Evolutionary conservation across 805 yeast genomes (phyloP).

Genomic region (Metschnikowia koreensis): DNA sequence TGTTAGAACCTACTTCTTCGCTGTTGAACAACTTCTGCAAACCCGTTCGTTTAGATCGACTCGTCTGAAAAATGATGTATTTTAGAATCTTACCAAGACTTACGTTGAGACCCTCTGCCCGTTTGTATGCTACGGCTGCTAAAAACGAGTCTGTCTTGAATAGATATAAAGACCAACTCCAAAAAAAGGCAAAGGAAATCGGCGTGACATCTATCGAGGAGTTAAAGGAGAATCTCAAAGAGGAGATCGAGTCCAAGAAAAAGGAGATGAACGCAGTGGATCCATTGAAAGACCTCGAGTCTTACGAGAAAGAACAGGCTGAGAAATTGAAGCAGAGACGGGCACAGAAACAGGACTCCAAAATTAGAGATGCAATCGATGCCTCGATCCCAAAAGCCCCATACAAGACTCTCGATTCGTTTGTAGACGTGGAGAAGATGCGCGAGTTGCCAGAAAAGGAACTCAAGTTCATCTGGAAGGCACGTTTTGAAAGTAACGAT

Average conservation of each 20-base stretch:
- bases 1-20: too few species aligned
- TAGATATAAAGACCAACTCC: constrained; percentile 32
- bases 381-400: constrained; percentile 44
- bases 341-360: constrained; percentile 22
- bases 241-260: constrained; percentile 55
- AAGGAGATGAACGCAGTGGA: constrained; percentile 60
- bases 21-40: not conserved
- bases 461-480: constrained; percentile 83
- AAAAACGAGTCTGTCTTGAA: constrained; percentile 9
- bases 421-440: constrained; percentile 66
- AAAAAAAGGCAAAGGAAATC: constrained; percentile 32
- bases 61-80: not conserved
- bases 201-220: constrained; percentile 51
- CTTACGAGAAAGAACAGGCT: constrained; percentile 44
- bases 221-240: constrained; percentile 59
- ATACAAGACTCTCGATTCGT: constrained; percentile 70
- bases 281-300: constrained; percentile 67
- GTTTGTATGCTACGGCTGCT: constrained; percentile 6
- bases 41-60: not conserved
- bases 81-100: not conserved
- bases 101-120: not conserved
- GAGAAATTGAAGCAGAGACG: constrained; percentile 23
- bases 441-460: constrained; percentile 55
- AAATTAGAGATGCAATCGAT: constrained; percentile 32
- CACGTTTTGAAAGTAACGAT: constrained; percentile 67